Evolutionary conservation across 1,284 basidiomycete genomes (phyloP), one percentile per base, ranked within the genome.

Genomic region (Boletellus dicymbophilus): DNA sequence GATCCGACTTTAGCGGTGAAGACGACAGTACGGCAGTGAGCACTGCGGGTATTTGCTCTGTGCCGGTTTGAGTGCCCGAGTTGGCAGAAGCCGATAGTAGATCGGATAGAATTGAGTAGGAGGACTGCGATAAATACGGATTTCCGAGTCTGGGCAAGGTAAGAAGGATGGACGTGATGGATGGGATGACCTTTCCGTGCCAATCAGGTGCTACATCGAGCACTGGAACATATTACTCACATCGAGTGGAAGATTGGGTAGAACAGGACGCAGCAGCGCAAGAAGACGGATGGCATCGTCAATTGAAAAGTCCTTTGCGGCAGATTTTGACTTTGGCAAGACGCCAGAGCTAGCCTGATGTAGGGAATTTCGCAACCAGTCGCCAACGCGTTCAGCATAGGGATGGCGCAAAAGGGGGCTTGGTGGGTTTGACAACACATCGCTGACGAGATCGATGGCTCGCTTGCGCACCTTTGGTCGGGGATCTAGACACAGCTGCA

Each of bases 391-490:
- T 56, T 84, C 84, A 5, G 82, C 81, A 73, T 96, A 99, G 0
- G 96, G 95, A 73, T 98, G 96, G 9, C 80, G 73, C 6, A 81
- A 58, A 37, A 89, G 75, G 0, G 94, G 94, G 6, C 84, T 75
- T 2, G 93, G 88, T 15, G 94, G 92, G 13, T 79, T 78, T 6
- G 78, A 74, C 25, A 95, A 76, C 5, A 95, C 77, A 57, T 91
- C 86, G 55, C 79, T 80, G 36, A 99, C 80, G 21, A 92, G 81
- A 59, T 98, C 94, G 49, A 90, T 88, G 10, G 96, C 95, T 56
- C 88, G 84, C 70, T 86, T 95, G 50, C 97, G 84, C 41, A 99
- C 93, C 74, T 99, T 98, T 31, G 97, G 96, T 39, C 96, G 77
- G 2, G 86, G 80, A 73, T 99, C 96, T 44, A 94, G 76, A 58